Evolutionary conservation across 2,329 filamentous ascomycete species (phyloP), one percentile per base, ranked within the genome.

Genomic region (Neonectria magnoliae): DNA sequence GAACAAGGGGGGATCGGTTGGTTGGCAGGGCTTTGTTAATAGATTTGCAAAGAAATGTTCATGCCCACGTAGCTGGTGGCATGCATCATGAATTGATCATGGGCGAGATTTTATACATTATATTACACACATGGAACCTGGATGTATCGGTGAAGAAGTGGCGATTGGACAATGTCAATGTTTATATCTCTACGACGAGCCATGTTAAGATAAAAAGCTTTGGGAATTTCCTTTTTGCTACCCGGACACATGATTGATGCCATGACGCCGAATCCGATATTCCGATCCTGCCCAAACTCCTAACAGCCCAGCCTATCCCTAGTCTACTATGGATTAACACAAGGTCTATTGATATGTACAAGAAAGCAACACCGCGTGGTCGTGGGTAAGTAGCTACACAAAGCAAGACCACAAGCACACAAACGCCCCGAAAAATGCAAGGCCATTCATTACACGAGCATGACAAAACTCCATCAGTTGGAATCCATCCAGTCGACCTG

Each of bases 1-100:
- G 71, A 61, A 69, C 53, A 59, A 65, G 59, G 65, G 65, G 65
- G 55, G 60, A 47, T 63, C 60, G 51, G 59, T 45, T 68, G 64
- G 60, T 47, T 62, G 60, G 66, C 58, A 60, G 54, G 59, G 57
- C 36, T 64, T 59, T 63, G 57, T 62, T 64, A 57, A 73, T 73
- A 73, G 71, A 73, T 64, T 66, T 71, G 69, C 68, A 62, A 71
- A 59, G 68, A 57, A 53, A 69, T 72, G 67, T 67, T 70, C 56
- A 51, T 58, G 68, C 62, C 61, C 50, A 60, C 50, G 54, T 55
- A 57, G 62, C 66, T 55, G 54, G 53, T 45, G 64, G 62, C 60
- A 73, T 61, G 67, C 59, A 57, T 67, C 57, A 71, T 67, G 65
- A 70, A 53, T 57, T 69, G 41, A 53, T 73, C 50, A 47, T 53